Percentiles rank a stretch among this genome's conserved stretches.
phyloP scores from a whole-genome alignment of 2,329 filamentous ascomycete species.

The Dactylonectria macrodidyma region DNA sequence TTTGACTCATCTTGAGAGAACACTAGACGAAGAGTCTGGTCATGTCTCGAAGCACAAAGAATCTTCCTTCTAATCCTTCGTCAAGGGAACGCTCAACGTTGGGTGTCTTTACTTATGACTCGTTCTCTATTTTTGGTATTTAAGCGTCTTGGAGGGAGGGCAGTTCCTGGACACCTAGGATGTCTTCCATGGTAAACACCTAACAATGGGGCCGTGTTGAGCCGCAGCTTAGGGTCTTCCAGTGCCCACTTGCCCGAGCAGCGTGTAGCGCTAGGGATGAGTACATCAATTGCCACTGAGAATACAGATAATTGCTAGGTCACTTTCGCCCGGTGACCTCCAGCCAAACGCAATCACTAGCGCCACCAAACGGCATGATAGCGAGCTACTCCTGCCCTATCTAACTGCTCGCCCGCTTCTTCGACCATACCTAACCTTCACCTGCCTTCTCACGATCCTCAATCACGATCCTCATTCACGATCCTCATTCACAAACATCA shows the following conservation, averaged over 20 bases:
- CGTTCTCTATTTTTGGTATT: conserved; percentile 8
- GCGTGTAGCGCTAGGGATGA: background rate
- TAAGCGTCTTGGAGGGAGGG: conserved; percentile 1
- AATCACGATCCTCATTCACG: no score
- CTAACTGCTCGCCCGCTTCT: background rate
- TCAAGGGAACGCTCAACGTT: no score
- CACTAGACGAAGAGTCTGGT: no score
- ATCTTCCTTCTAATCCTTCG: no score
- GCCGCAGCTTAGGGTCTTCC: background rate
- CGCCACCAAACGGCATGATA: background rate
- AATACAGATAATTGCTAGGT: background rate
- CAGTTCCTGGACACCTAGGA: background rate
- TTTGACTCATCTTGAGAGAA: no score
- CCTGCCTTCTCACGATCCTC: no score
- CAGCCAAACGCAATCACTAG: background rate
- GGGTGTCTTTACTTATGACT: background rate
- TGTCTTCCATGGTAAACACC: background rate
- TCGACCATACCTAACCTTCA: background rate
- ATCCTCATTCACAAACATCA: background rate
- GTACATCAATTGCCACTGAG: background rate
- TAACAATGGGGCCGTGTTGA: background rate
- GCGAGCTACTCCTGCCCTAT: background rate
- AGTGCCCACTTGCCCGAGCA: background rate
- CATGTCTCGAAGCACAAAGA: no score
- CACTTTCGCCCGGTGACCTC: background rate